Evolutionary conservation across 75 land plant species (phyloP), one percentile per base, ranked within the genome.

Genomic region (Selaginella tamariscina): DNA sequence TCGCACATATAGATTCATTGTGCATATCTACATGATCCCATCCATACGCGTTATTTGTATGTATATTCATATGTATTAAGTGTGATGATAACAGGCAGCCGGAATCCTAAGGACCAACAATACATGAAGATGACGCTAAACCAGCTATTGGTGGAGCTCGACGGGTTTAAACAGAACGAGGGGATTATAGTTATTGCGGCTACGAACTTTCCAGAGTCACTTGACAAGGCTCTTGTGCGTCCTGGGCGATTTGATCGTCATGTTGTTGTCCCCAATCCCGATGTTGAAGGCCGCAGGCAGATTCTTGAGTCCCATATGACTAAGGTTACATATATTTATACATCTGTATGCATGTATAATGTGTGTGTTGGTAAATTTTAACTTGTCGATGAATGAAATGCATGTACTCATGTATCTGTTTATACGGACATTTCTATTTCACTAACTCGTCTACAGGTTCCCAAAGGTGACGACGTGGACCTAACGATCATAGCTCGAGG

Each of bases 151-250:
- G 99, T 95, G 29, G 99, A 95, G 65, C 73, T 95, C 39, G 99
- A 95, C 78, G 99, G 99, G 26, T 95, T 95, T 67, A 91, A 95
- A 65, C 99, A 95, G 69, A 95, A 95, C 78, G 99, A 95, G 64
- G 99, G 99, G 1, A 91, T 95, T 0, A 90, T 95, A 74, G 99
- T 95, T 57, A 85, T 95, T 73, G 99, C 97, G 72, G 99, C 99
- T 54, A 95, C 99, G 65, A 95, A 95, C 73, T 95, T 95, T 39
- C 99, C 96, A 27, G 87, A 95, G 62, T 90, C 96, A 18, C 62
- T 95, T 74, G 99, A 95, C 68, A 90, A 87, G 71, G 99, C 99
- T 49, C 74, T 95, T 29, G 85, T 91, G 20, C 80, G 99, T 54
- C 99, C 99, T 70, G 99, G 99, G 1, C 83, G 97, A 2, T 95